Evolutionary conservation across 2,329 filamentous ascomycete genomes (phyloP).

Genomic region (Pyricularia grisea): DNA sequence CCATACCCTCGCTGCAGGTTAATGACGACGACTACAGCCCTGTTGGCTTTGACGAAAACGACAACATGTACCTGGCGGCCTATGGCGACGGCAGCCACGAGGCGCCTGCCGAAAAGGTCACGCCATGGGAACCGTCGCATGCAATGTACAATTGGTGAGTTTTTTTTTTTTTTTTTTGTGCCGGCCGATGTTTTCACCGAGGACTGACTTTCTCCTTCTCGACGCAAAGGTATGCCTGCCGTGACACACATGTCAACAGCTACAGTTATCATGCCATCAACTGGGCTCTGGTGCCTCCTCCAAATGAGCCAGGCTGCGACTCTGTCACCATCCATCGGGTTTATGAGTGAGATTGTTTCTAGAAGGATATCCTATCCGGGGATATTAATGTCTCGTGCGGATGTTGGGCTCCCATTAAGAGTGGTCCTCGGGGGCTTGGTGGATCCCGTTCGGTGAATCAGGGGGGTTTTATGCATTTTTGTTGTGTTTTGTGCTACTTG

Average conservation of each 20-base stretch:
- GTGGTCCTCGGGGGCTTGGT: not conserved
- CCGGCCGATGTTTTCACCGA: not conserved
- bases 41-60: conserved; percentile 20
- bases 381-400: not conserved
- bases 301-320: conserved; percentile 26
- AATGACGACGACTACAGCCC: not conserved
- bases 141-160: conserved; percentile 21
- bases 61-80: conserved; percentile 17
- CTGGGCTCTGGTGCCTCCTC: conserved; percentile 17
- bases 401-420: not conserved
- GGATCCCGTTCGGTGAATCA: not conserved
- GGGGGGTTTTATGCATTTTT: not conserved
- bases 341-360: not conserved
- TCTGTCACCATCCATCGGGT: conserved; percentile 17
- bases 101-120: conserved; percentile 11
- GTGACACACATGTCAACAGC: conserved; percentile 16
- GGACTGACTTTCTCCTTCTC: not conserved
- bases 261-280: conserved; percentile 25
- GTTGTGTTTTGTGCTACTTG: not conserved
- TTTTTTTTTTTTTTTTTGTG: not conserved
- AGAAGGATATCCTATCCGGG: too few relatives aligned
- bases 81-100: conserved; percentile 20
- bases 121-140: conserved; percentile 5
- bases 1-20: conserved; percentile 18
- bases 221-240: conserved; percentile 16